Evolutionary conservation across 345 rosid genomes (phyloP), one percentile per base, ranked within the genome.

Genomic region (Pistacia atlantica): DNA sequence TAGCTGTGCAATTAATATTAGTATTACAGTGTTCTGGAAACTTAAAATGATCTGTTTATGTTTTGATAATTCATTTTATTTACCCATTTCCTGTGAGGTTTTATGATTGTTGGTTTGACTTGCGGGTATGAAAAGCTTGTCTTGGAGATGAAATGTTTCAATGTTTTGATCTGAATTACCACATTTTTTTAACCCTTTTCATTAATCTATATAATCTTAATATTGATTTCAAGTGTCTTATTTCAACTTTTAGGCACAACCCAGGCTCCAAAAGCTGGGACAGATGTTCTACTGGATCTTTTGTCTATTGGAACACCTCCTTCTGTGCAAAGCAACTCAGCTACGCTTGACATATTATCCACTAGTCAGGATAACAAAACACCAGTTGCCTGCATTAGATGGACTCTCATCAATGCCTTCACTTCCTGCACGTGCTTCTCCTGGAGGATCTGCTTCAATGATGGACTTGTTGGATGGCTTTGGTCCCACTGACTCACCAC

Each of bases 391-490:
- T n/a, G 45, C 85, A 59, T 78, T 88, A 66, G 90, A 90, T 84
- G 85, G 81, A 63, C 89, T 91, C 38, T 69, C 88, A 68, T 84
- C 89, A 66, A 75, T 87, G 65, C 64, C 90, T 48, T 80, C 85
- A 33, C 75, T 71, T 61, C 37, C 89, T 61, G 70, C 83, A 72
- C 82, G 67, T 35, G 77, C 85, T 59, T 83, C 90, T 75, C 67
- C 92, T 65, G 73, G 80, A 38, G 86, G 84, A 79, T 80, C 88
- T 85, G 69, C 90, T 82, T 67, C 89, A 48, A 77, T 88, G 85
- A 80, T 93, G 82, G 97, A 93, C 87, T 88, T 93, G 81, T 84
- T 96, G 95, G 97, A 90, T 81, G 95, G 93, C 75, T 90, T 96
- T 83, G 81, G 80, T 37, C 85, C 94, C 45, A 83, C 77, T 84